Evolutionary conservation across 805 yeast species (phyloP), one percentile per base, ranked within the genome.

Genomic region (Monosporozyma unispora): DNA sequence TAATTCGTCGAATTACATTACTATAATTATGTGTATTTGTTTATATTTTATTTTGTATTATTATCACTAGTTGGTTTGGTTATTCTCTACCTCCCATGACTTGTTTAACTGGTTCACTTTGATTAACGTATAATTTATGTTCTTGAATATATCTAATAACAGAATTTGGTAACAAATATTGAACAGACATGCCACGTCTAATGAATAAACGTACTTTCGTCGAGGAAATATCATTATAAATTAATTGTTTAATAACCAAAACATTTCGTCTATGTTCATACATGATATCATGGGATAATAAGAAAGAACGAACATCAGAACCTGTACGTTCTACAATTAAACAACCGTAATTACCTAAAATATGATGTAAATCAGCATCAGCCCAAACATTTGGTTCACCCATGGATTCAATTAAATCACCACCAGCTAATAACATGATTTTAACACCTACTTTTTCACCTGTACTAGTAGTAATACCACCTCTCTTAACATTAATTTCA

Each of bases 361-460:
- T 93, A 65, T 93, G 99, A 60, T 89, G 95, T 59, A 93, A 74
- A 68, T 93, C 99, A 50, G 78, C 84, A 65, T 91, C 98, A 1
- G 96, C 96, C 99, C 99, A 93, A 37, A 93, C 99, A 60, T 91
- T 93, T 21, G 99, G 98, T 68, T 93, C 99, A n/a, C 99, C 99
- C 98, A 93, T 93, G 42, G 95, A 83, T 67, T 93, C 99, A 48
- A 93, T 93, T 57, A 93, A 76, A 68, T 93, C 99, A 41, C 99
- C 99, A 47, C 99, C 99, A 0, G 99, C 99, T 39, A 93, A 72
- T 49, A 93, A 75, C 98, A 93, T 91, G 60, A 93, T 84, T 65
- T 91, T 91, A 48, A 86, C 96, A 22, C 96, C 96, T 50, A 88
- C 75, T 52, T 71, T 71, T 25, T 79, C 77, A 9, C 87, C 86